phyloP scores from a whole-genome alignment of 2,329 filamentous ascomycete species.

The Microcera coccophila region DNA sequence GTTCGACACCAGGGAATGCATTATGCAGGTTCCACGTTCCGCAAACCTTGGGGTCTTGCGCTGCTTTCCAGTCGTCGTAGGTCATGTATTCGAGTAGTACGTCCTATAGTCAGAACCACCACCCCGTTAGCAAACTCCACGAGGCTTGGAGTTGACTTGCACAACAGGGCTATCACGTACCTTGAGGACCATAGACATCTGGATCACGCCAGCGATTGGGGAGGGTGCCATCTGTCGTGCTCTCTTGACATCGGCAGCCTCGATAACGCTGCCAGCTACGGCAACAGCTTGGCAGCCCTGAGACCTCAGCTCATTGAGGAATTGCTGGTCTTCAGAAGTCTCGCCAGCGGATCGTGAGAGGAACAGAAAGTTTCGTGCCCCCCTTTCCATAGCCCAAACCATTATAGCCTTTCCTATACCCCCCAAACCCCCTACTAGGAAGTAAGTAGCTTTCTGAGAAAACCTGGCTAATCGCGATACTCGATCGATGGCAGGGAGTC shows the following conservation, averaged over 20 bases:
- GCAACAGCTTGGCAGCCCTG: neutral
- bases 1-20: constrained; percentile 2
- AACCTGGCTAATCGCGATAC: too few relatives aligned
- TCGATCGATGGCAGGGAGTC: too few relatives aligned
- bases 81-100: too few relatives aligned
- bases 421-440: constrained; percentile 23
- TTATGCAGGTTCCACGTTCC: constrained; percentile 35
- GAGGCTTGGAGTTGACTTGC: too few relatives aligned
- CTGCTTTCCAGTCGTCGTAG: neutral
- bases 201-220: neutral
- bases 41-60: constrained; percentile 27
- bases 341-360: constrained; percentile 12
- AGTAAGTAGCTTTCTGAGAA: too few relatives aligned
- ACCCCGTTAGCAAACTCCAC: too few relatives aligned
- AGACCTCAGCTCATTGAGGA: neutral
- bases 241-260: neutral
- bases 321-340: neutral
- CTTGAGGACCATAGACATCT: neutral
- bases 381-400: constrained; percentile 9
- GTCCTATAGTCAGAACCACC: too few relatives aligned
- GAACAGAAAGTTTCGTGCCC: constrained; percentile 8
- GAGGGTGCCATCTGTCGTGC: neutral
- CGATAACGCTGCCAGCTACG: neutral
- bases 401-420: constrained; percentile 11
- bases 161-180: neutral